Evolutionary conservation across 176 grass and related monocot species (phyloP), one percentile per base, ranked within the genome.

Genomic region (Rhynchospora tenuis): DNA sequence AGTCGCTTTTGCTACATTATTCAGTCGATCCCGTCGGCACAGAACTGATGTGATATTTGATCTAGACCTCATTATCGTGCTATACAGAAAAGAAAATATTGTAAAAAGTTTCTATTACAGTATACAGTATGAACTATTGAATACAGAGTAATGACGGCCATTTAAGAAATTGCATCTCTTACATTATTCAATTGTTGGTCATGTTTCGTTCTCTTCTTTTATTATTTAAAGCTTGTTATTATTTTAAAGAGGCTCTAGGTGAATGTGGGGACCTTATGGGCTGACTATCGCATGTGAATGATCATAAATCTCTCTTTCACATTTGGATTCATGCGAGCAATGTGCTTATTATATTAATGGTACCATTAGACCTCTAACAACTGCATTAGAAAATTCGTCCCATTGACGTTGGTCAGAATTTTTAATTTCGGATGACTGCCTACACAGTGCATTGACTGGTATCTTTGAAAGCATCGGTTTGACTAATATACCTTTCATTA

Each of bases 11-110:
- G 81, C 43, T 90, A 51, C 83, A 97, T 86, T 92, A 92, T 78
- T 81, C 69, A 16, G 88, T 89, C 7, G 91, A 97, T 43, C 83
- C 91, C 17, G 92, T 94, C 47, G 80, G 86, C 48, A 90, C 84
- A 68, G 88, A 90, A 78, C 71, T 97, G 84, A 97, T 92, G 91
- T 94, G 59, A 82, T 82, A 20, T 52, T 74, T n/a, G 17, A 67
- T 81, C 43, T 15, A 23, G 59, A 19, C 26, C 31, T 80, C 76
- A 58, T 79, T 58, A 26, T 80, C 31, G 29, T 78, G 27, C 51
- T 78, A 44, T 43, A 71, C 29, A 31, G 73, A 29, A 55, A 55
- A 23, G 48, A 52, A 28, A 55, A 22, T 23, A 28, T 24, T 55
- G 73, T 55, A 55, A 29, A 76, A 55, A 75, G 12, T 27, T 74